phyloP scores from a whole-genome alignment of 1,284 basidiomycete species.

The Takashimella koratensis region DNA sequence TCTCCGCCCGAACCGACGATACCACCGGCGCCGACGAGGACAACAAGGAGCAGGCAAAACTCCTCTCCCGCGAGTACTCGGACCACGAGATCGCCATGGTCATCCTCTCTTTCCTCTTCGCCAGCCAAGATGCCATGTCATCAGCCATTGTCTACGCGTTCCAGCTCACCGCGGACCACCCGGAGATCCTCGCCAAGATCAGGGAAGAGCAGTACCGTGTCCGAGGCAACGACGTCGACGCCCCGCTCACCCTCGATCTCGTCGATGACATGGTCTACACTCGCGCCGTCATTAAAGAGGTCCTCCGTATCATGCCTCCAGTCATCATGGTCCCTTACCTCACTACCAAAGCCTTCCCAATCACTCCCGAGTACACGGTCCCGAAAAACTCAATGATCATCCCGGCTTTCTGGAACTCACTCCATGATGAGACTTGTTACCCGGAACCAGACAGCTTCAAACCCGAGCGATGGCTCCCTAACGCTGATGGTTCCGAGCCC shows the following conservation, averaged over 20 bases:
- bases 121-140: slow-evolving; percentile 97
- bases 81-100: slow-evolving; percentile 97
- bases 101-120: slow-evolving; percentile 93
- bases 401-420: slow-evolving; percentile 90
- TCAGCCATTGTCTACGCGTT: slow-evolving; percentile 82
- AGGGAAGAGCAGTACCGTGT: slow-evolving; percentile 85
- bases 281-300: slow-evolving; percentile 87
- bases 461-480: slow-evolving; percentile 92
- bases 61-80: slow-evolving; percentile 69
- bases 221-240: slow-evolving; percentile 72
- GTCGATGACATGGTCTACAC: slow-evolving; percentile 92
- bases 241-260: slow-evolving; percentile 81
- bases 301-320: slow-evolving; percentile 82
- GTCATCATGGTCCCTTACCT: slow-evolving; percentile 97
- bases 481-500: slow-evolving; percentile 57
- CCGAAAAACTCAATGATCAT: slow-evolving; percentile 92
- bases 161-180: slow-evolving; percentile 92
- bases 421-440: slow-evolving; percentile 86
- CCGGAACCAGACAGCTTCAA: slow-evolving; percentile 77
- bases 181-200: slow-evolving; percentile 83
- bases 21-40: slow-evolving; percentile 54
- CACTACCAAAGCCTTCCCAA: slow-evolving; percentile 84
- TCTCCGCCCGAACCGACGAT: slow-evolving; percentile 57
- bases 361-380: slow-evolving; percentile 83
- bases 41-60: slow-evolving; percentile 56